Base-by-base conservation (phyloP, 352 stramenopile species). In the Globisporangium rhizosaccharum region DNA sequence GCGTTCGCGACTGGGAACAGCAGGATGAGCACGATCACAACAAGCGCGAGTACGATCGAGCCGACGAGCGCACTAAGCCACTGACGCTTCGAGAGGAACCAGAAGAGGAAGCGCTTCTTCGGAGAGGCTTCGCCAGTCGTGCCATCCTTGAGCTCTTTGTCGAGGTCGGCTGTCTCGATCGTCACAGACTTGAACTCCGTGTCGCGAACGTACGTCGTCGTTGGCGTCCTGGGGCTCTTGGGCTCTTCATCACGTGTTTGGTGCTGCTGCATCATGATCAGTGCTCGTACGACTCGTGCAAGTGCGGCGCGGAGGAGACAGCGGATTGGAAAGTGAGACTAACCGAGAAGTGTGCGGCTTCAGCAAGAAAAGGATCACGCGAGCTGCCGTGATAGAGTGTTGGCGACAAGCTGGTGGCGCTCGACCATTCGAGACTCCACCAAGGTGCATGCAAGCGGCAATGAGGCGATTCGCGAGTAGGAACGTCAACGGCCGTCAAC, bases 1-100 rank as follows among this genome's bases (percentile, higher is more conserved):
- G 72, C 67, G 36, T 65, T 65, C 53, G 85, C 63, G 45, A 88
- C 68, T 37, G 67, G 75, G 58, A 89, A 71, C 64, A 79, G 84
- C 25, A 88, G 56, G 47, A 88, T 71, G 39, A 91, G 63, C 47
- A 85, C 63, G 37, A 87, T 65, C 7, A 62, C 64, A 42, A 84
- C 11, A 7, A 77, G 50, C 23, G 72, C 47, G 39, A 89, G 11
- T n/a, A 86, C 59, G 12, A 49, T 28, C n/a, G 69, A 65, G 17
- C 50, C 68, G 0, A 74, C 50, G 53, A 90, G 67, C 5, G 77
- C 58, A 3, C 62, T 45, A 39, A 83, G 66, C 47, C 77, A 81
- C 63, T 82, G 68, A 61, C 69, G 72, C 62, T 75, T 82, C 30
- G 68, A 75, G 63, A 88, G 62, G 41, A 52, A 63, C 77, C 77